Evolutionary conservation across 176 grass and related monocot genomes (phyloP), one percentile per base, ranked within the genome.

Genomic region (Oryza glumipatula): DNA sequence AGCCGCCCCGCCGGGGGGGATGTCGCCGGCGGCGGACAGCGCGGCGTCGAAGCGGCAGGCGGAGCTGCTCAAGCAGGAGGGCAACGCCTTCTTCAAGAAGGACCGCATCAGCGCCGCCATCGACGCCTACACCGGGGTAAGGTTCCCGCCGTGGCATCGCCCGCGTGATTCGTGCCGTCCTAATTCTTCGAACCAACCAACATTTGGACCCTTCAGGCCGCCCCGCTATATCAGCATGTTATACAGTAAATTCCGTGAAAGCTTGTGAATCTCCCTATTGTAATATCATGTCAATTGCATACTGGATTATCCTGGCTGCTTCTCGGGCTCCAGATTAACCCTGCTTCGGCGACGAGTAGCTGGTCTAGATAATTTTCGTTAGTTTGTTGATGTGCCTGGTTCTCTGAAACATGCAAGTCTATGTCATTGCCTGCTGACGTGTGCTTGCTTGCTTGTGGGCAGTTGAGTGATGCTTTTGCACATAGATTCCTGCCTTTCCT

Each of bases 121-220:
- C 83, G 95, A 95, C 77, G 91, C 93, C 21, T 95, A 98, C 87
- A 95, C 95, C 19, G 95, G 88, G 93, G 92, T 91, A 68, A 64
- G 83, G 43, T 44, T 11, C 9, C 41, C 41, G 41, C 41, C 9
- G 41, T 9, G 41, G 41, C 43, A 44, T 44, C 43, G 43, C 43
- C 43, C 2, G 6, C 33, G 9, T 22, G n/a, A 58, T 58, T 44
- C 33, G 33, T 15, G 21, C 19, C 19, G n/a, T 12, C 35, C 17
- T 14, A 47, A 43, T 14, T 35, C 48, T 16, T 19, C 26, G 43
- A 52, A 74, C 72, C 23, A 8, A 60, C 28, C 23, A 8, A 45
- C 28, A 60, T 54, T 24, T 35, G 13, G 58, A 36, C 10, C 26
- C 32, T 5, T 9, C 9, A 26, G 16, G 65, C 43, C 28, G 65